These are phyloP conservation scores for Pulveroboletus sp. DNA, from an alignment of 768 basidiomycete genomes.

Conservation along the genomic window DNA sequence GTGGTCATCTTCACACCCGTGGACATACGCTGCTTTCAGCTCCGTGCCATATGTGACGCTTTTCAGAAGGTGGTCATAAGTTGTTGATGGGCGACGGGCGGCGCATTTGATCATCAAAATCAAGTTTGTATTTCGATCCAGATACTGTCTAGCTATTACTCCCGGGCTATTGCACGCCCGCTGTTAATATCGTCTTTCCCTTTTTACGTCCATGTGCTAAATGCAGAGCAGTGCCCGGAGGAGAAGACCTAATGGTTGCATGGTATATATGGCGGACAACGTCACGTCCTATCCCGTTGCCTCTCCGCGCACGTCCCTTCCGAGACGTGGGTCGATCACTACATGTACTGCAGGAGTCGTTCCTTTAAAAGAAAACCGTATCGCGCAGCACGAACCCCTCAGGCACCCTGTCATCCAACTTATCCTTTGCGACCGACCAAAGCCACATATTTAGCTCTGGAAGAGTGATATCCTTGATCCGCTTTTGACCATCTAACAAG, in stretches of 20 bases:
- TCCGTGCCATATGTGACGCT: constrained; percentile 7
- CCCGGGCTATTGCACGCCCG: not conserved
- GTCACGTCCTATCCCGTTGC: constrained; percentile 1
- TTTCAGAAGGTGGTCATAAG: not conserved
- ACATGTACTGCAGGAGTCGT: not conserved
- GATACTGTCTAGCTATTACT: constrained; percentile 1
- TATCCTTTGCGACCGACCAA: constrained; percentile 79
- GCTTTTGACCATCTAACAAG: constrained; percentile 31
- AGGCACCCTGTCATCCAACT: constrained; percentile 62
- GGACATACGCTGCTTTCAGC: constrained; percentile 4
- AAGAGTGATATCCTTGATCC: constrained; percentile 53
- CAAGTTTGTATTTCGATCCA: constrained; percentile 7
- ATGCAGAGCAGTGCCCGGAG: not conserved
- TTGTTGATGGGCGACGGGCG: constrained; percentile 1
- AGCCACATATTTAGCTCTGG: constrained; percentile 72
- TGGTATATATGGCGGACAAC: constrained; percentile 1
- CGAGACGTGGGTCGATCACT: not conserved
- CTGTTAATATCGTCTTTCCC: constrained; percentile 8
- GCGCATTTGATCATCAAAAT: constrained; percentile 12
- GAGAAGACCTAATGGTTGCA: not conserved
- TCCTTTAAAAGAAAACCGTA: constrained; percentile 60
- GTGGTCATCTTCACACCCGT: constrained; percentile 8
- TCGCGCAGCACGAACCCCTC: constrained; percentile 61
- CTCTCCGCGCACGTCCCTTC: not conserved
- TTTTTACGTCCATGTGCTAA: not conserved